Base-by-base conservation (phyloP, 257 asterid genomes). In the Linaria vulgaris region DNA sequence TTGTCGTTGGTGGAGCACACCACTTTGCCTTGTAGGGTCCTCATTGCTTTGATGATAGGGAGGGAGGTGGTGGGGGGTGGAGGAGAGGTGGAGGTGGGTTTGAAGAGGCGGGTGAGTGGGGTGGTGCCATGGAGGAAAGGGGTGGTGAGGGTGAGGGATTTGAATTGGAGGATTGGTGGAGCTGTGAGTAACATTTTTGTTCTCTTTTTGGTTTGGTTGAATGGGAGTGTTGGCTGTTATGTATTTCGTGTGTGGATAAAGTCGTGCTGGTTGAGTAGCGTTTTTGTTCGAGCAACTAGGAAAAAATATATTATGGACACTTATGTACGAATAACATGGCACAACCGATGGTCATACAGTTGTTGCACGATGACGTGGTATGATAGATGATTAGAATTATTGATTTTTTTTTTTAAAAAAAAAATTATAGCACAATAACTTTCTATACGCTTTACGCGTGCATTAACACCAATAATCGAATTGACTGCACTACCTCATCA, bases 1-100 rank as follows among this genome's bases (percentile, higher is more conserved):
- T 89, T 89, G 86, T 92, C 99, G 72, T 17, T 85, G 78, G 91
- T 68, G 76, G 85, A 47, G 76, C 97, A 89, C 8, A 87, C 86
- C 4, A 92, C 99, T 2, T 68, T 74, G 56, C 99, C 99, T 7
- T 81, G 91, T 69, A 92, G 44, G 4, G 82, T 47, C 68, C 69
- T 78, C 97, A 83, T 89, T 48, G 97, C 97, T 31, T 72, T 80
- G 79, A 88, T 78, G 37, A 83, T 70, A 3, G 87, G 91, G 25
- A 72, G 52, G 48, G 16, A 47, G 38, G 76, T 34, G 55, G 78
- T n/a, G 30, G 85, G 59, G 69, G 9, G 66, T 66, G 20, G 68
- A 6, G 43, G 78, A 15, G 65, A 1, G 24, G 74, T 24, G 48
- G 73, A 19, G 71, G 72, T 1, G 63, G 86, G 83, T 25, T 21